These are phyloP conservation scores for Colletotrichum tropicicola DNA, from an alignment of 2,329 filamentous ascomycete species.

Conservation along the genomic window DNA sequence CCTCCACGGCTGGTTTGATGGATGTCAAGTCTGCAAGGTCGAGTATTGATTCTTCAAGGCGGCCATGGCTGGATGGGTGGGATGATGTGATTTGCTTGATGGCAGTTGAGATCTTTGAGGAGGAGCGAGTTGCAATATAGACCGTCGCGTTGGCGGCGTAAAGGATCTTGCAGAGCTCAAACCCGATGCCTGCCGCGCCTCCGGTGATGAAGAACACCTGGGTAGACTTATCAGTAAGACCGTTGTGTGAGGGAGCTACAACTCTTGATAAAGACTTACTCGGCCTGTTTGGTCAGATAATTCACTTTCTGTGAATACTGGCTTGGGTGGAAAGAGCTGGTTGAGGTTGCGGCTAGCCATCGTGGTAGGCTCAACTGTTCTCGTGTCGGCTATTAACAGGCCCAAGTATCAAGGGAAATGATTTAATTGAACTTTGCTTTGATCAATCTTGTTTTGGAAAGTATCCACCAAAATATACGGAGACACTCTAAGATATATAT, in stretches of 20 bases:
- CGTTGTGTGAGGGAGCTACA: neutral
- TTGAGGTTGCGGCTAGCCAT: slow-evolving; percentile 1
- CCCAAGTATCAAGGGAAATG: no score
- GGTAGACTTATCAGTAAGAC: neutral
- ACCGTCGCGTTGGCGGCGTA: slow-evolving; percentile 63
- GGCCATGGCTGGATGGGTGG: slow-evolving; percentile 44
- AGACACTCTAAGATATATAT: no score
- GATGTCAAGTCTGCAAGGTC: slow-evolving; percentile 51
- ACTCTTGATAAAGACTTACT: slow-evolving; percentile 29
- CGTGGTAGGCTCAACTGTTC: no score
- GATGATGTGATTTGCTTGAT: slow-evolving; percentile 40
- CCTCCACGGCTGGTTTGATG: slow-evolving; percentile 41
- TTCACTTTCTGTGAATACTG: slow-evolving; percentile 50
- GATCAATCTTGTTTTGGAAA: no score
- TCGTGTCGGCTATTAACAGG: no score
- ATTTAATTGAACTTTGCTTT: no score
- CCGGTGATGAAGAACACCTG: slow-evolving; percentile 61
- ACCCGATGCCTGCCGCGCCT: slow-evolving; percentile 54
- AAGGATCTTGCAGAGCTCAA: slow-evolving; percentile 60
- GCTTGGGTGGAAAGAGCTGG: slow-evolving; percentile 42
- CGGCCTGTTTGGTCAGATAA: slow-evolving; percentile 49
- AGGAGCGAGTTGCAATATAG: slow-evolving; percentile 60
- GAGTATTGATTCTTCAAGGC: slow-evolving; percentile 52
- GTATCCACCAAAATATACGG: no score
- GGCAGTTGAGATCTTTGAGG: slow-evolving; percentile 51